Evolutionary conservation across 306 rosid genomes (phyloP), one percentile per base, ranked within the genome.

Genomic region (Begonia fuchsioides): DNA sequence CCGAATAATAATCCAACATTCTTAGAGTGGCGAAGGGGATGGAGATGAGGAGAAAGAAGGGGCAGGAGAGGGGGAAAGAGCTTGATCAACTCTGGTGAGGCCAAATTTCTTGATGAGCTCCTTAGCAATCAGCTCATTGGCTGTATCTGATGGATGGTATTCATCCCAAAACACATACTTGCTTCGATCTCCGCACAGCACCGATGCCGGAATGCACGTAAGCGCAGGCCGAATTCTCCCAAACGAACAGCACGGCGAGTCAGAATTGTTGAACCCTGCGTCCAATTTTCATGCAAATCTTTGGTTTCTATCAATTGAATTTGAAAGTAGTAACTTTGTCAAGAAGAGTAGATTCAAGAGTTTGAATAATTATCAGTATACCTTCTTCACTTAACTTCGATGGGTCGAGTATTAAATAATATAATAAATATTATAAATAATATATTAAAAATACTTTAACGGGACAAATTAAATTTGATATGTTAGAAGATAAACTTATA

Each of bases 111-210:
- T 85, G 59, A 90, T 75, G 63, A 85, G 94, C 67, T 85, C 96
- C 11, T 53, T 73, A 1, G 98, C 95, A 71, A 90, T 69, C 0
- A 85, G 13, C 63, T 79, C 76, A 58, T 79, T 90, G 32, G 98
- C 98, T 39, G 64, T 69, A 60, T 90, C 98, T 0, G 94, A 57
- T 2, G 98, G 98, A 66, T 90, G 98, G 43, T 90, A 90, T 57
- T 90, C 98, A 51, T 90, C 98, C 98, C 96, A 90, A 59, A 90
- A 90, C 50, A 90, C 83, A 41, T 90, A 85, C 51, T 90, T 85
- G 72, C 98, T 90, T 75, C 98, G 82, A 49, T 90, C 94, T 53
- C 56, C 63, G 66, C 98, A 90, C 62, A 90, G 44, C 26, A 52
- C 58, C 44, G 98, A 90, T 43, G 87, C 94, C 2, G 98, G 98